Evolutionary conservation across 2,329 filamentous ascomycete genomes (phyloP).

Genomic region (Coniochaeta sp.): DNA sequence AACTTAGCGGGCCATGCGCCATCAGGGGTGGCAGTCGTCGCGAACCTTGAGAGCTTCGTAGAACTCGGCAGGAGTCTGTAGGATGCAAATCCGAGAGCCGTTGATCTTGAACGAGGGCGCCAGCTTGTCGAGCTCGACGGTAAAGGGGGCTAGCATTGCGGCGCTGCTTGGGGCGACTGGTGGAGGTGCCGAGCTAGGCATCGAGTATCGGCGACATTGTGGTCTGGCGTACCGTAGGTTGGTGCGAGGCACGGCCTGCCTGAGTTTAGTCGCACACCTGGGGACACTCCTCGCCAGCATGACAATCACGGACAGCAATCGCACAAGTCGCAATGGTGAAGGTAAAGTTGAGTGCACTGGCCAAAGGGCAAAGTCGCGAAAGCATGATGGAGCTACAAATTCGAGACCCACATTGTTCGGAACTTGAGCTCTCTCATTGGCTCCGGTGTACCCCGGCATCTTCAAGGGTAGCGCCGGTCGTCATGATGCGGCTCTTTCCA

Average conservation of each 20-base stretch:
- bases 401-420: background rate
- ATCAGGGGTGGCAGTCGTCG: slow-evolving; percentile 26
- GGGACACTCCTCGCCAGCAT: slow-evolving; percentile 19
- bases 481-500: slow-evolving; percentile 12
- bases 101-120: slow-evolving; percentile 85
- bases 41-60: slow-evolving; percentile 71
- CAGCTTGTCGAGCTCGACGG: slow-evolving; percentile 74
- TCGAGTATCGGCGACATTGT: slow-evolving; percentile 34
- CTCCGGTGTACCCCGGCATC: slow-evolving; percentile 6
- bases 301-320: slow-evolving; percentile 6
- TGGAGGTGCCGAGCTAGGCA: slow-evolving; percentile 18
- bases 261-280: slow-evolving; percentile 17
- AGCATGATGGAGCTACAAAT: slow-evolving; percentile 7
- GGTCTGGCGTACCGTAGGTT: slow-evolving; percentile 21
- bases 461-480: background rate
- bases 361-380: background rate
- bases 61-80: slow-evolving; percentile 79
- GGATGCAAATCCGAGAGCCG: slow-evolving; percentile 71
- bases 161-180: slow-evolving; percentile 21
- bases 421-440: slow-evolving; percentile 17
- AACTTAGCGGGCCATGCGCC: slow-evolving; percentile 24
- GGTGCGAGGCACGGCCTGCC: slow-evolving; percentile 10
- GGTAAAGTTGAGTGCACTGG: background rate
- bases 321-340: slow-evolving; percentile 2
- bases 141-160: slow-evolving; percentile 45